These are phyloP conservation scores for Alternaria viburni DNA, from an alignment of 2,329 filamentous ascomycete species.

Conservation along the genomic window DNA sequence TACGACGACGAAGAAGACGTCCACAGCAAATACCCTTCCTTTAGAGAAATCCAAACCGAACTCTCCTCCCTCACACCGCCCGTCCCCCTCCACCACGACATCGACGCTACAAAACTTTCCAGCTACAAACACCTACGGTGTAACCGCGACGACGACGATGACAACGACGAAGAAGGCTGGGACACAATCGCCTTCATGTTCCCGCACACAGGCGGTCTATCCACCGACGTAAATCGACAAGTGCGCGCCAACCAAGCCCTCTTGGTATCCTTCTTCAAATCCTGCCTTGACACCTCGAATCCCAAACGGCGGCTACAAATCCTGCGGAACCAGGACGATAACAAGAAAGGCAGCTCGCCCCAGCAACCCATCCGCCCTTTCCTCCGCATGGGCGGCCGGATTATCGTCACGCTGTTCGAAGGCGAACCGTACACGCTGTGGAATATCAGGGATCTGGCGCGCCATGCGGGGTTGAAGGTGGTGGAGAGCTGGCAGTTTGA, in stretches of 20 bases:
- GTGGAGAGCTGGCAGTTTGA: constrained; percentile 74
- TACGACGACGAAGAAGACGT: constrained; percentile 68
- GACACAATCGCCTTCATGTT: constrained; percentile 94
- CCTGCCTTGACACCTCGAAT: constrained; percentile 29
- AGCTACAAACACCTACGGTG: constrained; percentile 37
- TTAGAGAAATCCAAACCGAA: constrained; percentile 45
- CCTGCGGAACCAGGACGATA: constrained; percentile 15
- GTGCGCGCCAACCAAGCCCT: constrained; percentile 75
- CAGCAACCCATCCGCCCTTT: constrained; percentile 43
- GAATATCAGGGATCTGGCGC: constrained; percentile 87
- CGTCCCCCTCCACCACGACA: constrained; percentile 55
- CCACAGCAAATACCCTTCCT: constrained; percentile 55
- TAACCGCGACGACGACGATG: constrained; percentile 24
- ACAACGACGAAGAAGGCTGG: constrained; percentile 55
- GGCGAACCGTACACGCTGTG: constrained; percentile 93
- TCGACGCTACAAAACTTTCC: constrained; percentile 69
- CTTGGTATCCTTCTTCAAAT: constrained; percentile 40
- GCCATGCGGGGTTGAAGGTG: constrained; percentile 76
- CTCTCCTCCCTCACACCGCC: constrained; percentile 40
- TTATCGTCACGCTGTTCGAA: constrained; percentile 90
- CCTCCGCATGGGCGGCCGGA: constrained; percentile 59
- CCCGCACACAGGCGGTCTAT: constrained; percentile 90
- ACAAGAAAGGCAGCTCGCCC: background rate
- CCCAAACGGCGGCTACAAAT: constrained; percentile 20
- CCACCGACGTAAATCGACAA: constrained; percentile 92